These are phyloP conservation scores for Botryotinia narcissicola DNA, from an alignment of 2,329 filamentous ascomycete genomes.

Conservation along the genomic window DNA sequence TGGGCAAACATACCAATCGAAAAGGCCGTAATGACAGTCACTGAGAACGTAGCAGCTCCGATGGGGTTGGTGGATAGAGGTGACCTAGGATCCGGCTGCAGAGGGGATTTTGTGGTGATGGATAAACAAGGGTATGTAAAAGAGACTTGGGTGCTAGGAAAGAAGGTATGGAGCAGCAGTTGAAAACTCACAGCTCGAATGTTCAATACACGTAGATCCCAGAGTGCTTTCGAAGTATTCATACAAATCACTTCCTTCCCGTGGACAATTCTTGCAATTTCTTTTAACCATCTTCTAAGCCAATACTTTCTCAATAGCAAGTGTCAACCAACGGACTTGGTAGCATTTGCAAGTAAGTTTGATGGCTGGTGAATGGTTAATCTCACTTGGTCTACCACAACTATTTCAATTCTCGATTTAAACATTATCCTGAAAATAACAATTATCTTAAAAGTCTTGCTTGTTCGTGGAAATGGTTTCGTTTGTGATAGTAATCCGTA, in stretches of 20 bases:
- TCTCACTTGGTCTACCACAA: neutral
- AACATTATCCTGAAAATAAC: neutral
- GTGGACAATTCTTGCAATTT: neutral
- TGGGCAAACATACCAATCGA: slow-evolving; percentile 32
- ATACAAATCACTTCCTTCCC: neutral
- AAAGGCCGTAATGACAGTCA: slow-evolving; percentile 35
- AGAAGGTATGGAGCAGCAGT: slow-evolving; percentile 21
- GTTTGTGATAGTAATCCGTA: neutral
- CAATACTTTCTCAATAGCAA: neutral
- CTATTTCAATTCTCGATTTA: neutral
- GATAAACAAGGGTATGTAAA: slow-evolving; percentile 27
- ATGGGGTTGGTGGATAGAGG: slow-evolving; percentile 32
- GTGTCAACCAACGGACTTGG: neutral
- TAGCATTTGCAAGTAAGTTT: neutral
- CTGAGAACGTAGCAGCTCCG: slow-evolving; percentile 35
- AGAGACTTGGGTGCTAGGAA: slow-evolving; percentile 35
- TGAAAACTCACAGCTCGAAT: neutral
- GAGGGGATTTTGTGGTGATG: slow-evolving; percentile 36
- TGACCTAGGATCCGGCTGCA: slow-evolving; percentile 28
- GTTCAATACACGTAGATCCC: neutral
- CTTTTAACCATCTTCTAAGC: neutral
- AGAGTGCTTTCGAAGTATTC: neutral
- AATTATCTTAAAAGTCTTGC: neutral
- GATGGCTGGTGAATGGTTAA: neutral
- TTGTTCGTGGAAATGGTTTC: neutral